phyloP scores from a whole-genome alignment of 371 early-diverging fungal species.

The Polyrhizophydium stewartii region DNA sequence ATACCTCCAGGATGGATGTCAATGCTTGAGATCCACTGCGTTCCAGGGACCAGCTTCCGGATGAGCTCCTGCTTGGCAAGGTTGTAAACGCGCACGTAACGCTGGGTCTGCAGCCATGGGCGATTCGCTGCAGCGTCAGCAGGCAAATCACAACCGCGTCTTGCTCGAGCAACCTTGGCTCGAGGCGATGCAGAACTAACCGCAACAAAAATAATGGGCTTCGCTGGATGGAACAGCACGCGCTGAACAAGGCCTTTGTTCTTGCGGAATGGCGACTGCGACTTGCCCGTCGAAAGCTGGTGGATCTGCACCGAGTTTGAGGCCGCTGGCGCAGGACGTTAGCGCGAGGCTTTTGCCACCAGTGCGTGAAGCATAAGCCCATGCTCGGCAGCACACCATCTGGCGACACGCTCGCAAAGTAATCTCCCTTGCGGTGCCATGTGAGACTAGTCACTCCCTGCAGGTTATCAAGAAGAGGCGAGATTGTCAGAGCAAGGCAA shows the following conservation, averaged over 20 bases:
- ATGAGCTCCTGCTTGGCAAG: conserved; percentile 77
- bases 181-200: conserved; percentile 41
- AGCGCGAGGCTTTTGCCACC: background rate
- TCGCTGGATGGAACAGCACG: conserved; percentile 89
- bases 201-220: conserved; percentile 90
- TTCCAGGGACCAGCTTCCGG: conserved; percentile 76
- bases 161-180: too few species aligned
- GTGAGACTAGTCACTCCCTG: conserved; percentile 72
- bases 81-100: conserved; percentile 89
- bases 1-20: conserved; percentile 79
- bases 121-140: too few species aligned
- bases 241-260: conserved; percentile 82
- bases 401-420: conserved; percentile 82
- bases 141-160: too few species aligned
- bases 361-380: background rate
- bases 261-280: conserved; percentile 84
- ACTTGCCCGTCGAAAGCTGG: conserved; percentile 80
- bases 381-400: conserved; percentile 31
- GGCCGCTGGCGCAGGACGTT: conserved; percentile 38
- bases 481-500: background rate
- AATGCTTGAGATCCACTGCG: conserved; percentile 92
- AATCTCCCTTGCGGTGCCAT: conserved; percentile 98
- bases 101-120: conserved; percentile 78
- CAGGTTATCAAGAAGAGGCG: conserved; percentile 7
- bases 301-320: conserved; percentile 77